Conservation (phyloP, 805 yeast species). For the Candida chauliodis region DNA sequence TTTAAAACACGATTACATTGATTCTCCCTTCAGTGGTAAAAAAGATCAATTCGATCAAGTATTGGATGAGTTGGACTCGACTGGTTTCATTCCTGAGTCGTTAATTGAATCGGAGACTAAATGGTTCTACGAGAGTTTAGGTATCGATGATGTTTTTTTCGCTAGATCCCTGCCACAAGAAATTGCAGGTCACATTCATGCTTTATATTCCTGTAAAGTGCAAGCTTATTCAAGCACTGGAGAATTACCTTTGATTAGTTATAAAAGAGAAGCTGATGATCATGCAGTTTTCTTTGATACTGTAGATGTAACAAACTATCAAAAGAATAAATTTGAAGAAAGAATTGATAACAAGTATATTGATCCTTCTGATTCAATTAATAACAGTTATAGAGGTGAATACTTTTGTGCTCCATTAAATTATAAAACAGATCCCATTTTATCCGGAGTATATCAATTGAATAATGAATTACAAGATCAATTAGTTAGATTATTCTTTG, state of each 20-base stretch:
- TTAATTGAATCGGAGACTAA: constrained; percentile 80
- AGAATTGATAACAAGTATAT: constrained; percentile 80
- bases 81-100: constrained; percentile 86
- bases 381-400: constrained; percentile 64
- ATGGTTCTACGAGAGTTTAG: constrained; percentile 85
- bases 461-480: constrained; percentile 39
- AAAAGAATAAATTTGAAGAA: constrained; percentile 56
- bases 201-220: constrained; percentile 88
- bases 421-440: constrained; percentile 42
- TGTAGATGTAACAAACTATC: constrained; percentile 21
- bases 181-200: constrained; percentile 79
- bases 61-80: constrained; percentile 71
- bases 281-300: constrained; percentile 93
- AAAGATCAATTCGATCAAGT: constrained; percentile 78
- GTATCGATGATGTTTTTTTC: constrained; percentile 90
- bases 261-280: constrained; percentile 73
- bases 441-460: constrained; percentile 35
- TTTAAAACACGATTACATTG: constrained; percentile 60
- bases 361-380: constrained; percentile 43
- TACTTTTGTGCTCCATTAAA: constrained; percentile 67
- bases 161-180: constrained; percentile 79
- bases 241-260: constrained; percentile 60
- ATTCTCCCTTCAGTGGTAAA: constrained; percentile 74
- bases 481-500: constrained; percentile 70
- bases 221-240: constrained; percentile 56